Conservation (phyloP, 352 stramenopile species). For the Elongisporangium senticosum region DNA sequence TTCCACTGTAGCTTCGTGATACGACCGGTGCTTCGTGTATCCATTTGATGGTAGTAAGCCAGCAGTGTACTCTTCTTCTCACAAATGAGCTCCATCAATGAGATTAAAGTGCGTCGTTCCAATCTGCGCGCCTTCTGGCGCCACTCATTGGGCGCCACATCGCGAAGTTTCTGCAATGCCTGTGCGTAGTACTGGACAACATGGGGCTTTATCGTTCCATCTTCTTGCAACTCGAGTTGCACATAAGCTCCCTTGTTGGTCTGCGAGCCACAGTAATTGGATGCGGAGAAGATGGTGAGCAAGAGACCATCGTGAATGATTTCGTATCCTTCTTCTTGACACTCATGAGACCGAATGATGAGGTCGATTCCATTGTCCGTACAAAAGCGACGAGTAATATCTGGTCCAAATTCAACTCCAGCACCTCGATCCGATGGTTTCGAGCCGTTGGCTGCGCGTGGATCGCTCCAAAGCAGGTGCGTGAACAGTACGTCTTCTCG, state of each 20-base stretch:
- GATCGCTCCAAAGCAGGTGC: constrained; percentile 90
- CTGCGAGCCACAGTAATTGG: constrained; percentile 88
- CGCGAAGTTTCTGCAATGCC: constrained; percentile 64
- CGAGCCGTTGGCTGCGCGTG: constrained; percentile 57
- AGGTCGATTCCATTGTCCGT: constrained; percentile 79
- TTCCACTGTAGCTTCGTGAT: constrained; percentile 74
- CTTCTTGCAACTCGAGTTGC: constrained; percentile 54
- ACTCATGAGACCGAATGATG: constrained; percentile 93
- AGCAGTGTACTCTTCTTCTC: constrained; percentile 66
- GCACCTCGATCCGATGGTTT: constrained; percentile 73
- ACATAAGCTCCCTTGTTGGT: constrained; percentile 88
- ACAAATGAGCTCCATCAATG: constrained; percentile 70
- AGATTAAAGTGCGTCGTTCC: constrained; percentile 72
- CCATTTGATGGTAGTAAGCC: constrained; percentile 40
- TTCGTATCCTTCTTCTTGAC: constrained; percentile 87
- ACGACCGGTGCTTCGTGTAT: constrained; percentile 25
- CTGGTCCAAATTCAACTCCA: constrained; percentile 90
- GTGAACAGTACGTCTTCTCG: constrained; percentile 89
- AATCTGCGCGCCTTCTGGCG: constrained; percentile 66
- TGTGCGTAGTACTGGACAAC: constrained; percentile 91
- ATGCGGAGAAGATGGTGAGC: constrained; percentile 90
- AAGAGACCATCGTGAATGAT: constrained; percentile 81
- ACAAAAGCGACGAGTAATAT: constrained; percentile 91
- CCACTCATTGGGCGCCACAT: constrained; percentile 71
- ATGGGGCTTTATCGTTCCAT: constrained; percentile 82